Conservation (phyloP, 495 filamentous ascomycete genomes). For the Aspergillus heteromorphus region DNA sequence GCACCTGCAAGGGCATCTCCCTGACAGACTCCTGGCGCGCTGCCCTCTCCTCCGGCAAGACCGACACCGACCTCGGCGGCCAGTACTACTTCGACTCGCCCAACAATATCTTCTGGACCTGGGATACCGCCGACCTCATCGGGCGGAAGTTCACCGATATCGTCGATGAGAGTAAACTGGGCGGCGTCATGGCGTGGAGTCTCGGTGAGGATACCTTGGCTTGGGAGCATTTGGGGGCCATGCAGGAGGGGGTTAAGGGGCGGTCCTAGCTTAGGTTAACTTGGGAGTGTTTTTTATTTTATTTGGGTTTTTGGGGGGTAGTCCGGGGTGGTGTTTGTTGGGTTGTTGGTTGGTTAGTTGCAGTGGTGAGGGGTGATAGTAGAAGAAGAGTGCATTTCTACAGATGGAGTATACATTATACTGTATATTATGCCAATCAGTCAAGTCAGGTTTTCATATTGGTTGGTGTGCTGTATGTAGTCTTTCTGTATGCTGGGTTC, state of each 20-base stretch:
- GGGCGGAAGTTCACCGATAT: constrained; percentile 58
- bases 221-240: constrained; percentile 54
- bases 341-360: too few species aligned
- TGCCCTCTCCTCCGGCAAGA: constrained; percentile 49
- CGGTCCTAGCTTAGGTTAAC: not conserved
- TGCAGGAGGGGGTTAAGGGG: constrained; percentile 42
- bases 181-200: constrained; percentile 70
- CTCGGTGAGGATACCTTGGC: constrained; percentile 63
- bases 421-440: too few species aligned
- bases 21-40: constrained; percentile 39
- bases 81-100: constrained; percentile 63
- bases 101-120: constrained; percentile 65
- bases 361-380: too few species aligned
- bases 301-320: too few species aligned
- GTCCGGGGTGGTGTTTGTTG: too few species aligned
- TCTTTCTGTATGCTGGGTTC: too few species aligned
- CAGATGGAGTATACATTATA: too few species aligned
- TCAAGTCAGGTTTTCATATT: too few species aligned
- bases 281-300: not conserved
- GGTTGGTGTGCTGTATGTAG: too few species aligned
- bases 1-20: constrained; percentile 36
- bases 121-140: constrained; percentile 62
- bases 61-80: constrained; percentile 55
- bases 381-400: too few species aligned
- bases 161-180: constrained; percentile 52